phyloP scores from a whole-genome alignment of 371 early-diverging fungal species.

The Choanephora cucurbitarum region DNA sequence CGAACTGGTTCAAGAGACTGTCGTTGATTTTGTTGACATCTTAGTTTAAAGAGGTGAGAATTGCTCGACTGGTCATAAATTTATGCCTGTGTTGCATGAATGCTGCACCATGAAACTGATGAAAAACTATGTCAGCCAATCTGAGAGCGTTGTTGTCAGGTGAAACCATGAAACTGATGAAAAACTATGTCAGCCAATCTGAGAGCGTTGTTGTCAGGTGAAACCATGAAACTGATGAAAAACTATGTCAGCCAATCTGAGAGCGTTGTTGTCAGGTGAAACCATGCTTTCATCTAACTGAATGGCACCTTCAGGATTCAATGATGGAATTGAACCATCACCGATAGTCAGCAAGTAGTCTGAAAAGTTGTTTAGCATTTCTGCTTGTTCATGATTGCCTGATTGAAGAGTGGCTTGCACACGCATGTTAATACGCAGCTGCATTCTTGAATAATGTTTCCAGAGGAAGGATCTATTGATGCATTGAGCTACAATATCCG shows the following conservation, averaged over 20 bases:
- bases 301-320: not conserved
- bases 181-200: too few relatives aligned
- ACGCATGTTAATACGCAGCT: constrained; percentile 16
- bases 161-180: too few relatives aligned
- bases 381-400: constrained; percentile 3
- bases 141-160: too few relatives aligned
- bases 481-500: constrained; percentile 7
- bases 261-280: too few relatives aligned
- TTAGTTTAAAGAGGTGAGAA: constrained; percentile 8
- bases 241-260: too few relatives aligned
- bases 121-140: too few relatives aligned
- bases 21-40: constrained; percentile 3
- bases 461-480: constrained; percentile 2
- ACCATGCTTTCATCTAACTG: not conserved
- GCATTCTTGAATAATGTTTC: not conserved
- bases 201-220: too few relatives aligned
- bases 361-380: constrained; percentile 3
- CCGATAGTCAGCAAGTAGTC: constrained; percentile 2
- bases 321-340: not conserved
- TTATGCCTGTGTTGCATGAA: not conserved
- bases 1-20: not conserved
- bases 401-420: constrained; percentile 6
- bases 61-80: not conserved
- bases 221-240: too few relatives aligned
- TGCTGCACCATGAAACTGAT: too few relatives aligned